phyloP scores from a whole-genome alignment of 2,329 filamentous ascomycete species.

The Calonectria pteridis region DNA sequence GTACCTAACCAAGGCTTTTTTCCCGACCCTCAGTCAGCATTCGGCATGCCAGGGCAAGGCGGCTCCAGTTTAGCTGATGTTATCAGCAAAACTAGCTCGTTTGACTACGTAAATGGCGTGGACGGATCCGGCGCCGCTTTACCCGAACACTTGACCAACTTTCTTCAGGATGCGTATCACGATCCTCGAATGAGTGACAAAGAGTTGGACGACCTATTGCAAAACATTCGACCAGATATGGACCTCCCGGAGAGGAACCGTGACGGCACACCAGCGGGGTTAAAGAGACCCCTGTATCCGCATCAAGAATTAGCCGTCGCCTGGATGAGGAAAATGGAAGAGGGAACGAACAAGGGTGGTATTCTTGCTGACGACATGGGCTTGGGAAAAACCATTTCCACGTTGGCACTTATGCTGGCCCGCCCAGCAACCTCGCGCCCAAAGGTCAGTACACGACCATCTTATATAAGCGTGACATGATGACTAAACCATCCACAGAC shows the following conservation, averaged over 20 bases:
- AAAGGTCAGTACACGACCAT: slow-evolving; percentile 43
- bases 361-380: slow-evolving; percentile 96
- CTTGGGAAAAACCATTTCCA: slow-evolving; percentile 89
- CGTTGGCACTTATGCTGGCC: slow-evolving; percentile 80
- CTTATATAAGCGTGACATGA: background rate
- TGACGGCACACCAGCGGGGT: slow-evolving; percentile 76
- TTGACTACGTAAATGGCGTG: slow-evolving; percentile 51
- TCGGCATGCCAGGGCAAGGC: background rate
- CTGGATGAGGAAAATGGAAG: slow-evolving; percentile 88
- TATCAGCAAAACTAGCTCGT: slow-evolving; percentile 53
- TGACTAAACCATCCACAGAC: slow-evolving; percentile 67
- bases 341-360: slow-evolving; percentile 83
- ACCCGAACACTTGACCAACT: slow-evolving; percentile 47
- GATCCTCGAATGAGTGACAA: slow-evolving; percentile 61
- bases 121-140: slow-evolving; percentile 55
- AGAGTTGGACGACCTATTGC: slow-evolving; percentile 77
- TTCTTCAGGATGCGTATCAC: slow-evolving; percentile 51
- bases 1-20: background rate
- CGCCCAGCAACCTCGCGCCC: slow-evolving; percentile 66
- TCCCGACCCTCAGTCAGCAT: slow-evolving; percentile 13
- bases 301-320: slow-evolving; percentile 87
- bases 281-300: slow-evolving; percentile 78
- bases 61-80: slow-evolving; percentile 47
- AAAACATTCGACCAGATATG: slow-evolving; percentile 80
- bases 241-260: slow-evolving; percentile 72